phyloP scores from a whole-genome alignment of 805 yeast genomes.

The Candida caryicola region DNA sequence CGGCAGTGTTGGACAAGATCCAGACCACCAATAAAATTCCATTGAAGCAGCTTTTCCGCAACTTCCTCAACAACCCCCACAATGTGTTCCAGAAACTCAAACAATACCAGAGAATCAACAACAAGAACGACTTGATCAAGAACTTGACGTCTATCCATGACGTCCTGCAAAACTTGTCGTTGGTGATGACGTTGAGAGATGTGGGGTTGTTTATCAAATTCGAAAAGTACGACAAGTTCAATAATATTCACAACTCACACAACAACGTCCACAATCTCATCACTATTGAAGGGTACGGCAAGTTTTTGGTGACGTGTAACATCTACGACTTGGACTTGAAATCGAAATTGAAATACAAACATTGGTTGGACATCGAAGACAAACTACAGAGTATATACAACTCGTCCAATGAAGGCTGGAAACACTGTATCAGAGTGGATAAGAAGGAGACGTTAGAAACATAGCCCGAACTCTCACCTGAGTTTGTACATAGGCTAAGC shows the following conservation, averaged over 20 bases:
- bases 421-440: slow-evolving; percentile 20
- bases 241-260: slow-evolving; percentile 29
- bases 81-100: slow-evolving; percentile 34
- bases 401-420: slow-evolving; percentile 29
- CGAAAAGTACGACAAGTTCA: slow-evolving; percentile 25
- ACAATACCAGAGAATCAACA: slow-evolving; percentile 31
- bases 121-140: slow-evolving; percentile 29
- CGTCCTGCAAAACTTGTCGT: slow-evolving; percentile 39
- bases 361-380: slow-evolving; percentile 46
- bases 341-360: slow-evolving; percentile 38
- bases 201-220: slow-evolving; percentile 51
- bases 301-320: slow-evolving; percentile 32
- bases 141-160: slow-evolving; percentile 32
- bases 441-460: slow-evolving; percentile 1
- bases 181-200: slow-evolving; percentile 55
- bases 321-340: slow-evolving; percentile 52
- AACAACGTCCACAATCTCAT: slow-evolving; percentile 27
- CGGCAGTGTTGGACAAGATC: slow-evolving; percentile 16
- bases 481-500: too few species aligned
- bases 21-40: slow-evolving; percentile 30
- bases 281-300: slow-evolving; percentile 21
- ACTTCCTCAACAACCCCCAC: slow-evolving; percentile 28
- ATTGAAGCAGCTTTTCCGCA: slow-evolving; percentile 27
- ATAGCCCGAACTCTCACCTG: neutral
- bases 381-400: slow-evolving; percentile 32